These are phyloP conservation scores for Danielozyma ontarioensis DNA, from an alignment of 805 yeast species.

Conservation along the genomic window DNA sequence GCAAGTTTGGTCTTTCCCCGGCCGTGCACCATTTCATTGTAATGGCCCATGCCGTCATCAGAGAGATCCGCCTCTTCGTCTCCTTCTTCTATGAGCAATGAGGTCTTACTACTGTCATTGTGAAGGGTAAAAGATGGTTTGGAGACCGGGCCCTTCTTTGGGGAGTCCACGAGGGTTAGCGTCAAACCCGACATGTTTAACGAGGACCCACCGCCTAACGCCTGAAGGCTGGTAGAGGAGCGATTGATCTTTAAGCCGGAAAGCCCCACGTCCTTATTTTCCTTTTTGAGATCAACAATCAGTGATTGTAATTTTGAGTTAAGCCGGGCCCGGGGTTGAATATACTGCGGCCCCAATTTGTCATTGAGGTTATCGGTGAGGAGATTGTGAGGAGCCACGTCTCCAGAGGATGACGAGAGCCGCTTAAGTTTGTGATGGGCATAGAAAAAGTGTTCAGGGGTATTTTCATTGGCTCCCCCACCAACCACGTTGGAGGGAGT, in stretches of 20 bases:
- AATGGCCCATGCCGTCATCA: slow-evolving; percentile 18
- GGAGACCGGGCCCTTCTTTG: slow-evolving; percentile 1
- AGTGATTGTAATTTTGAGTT: slow-evolving; percentile 22
- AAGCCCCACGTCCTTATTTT: slow-evolving; percentile 23
- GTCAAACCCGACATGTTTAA: neutral
- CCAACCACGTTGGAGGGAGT: slow-evolving; percentile 16
- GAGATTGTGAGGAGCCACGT: neutral
- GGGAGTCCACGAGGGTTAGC: neutral
- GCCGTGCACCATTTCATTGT: slow-evolving; percentile 23
- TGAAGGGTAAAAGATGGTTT: slow-evolving; percentile 12
- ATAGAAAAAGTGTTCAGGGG: slow-evolving; percentile 53
- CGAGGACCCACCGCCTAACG: slow-evolving; percentile 7
- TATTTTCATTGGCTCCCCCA: slow-evolving; percentile 22
- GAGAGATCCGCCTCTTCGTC: slow-evolving; percentile 13
- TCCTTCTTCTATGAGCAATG: slow-evolving; percentile 27
- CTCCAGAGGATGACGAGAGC: slow-evolving; percentile 3
- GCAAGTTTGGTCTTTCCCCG: slow-evolving; percentile 35
- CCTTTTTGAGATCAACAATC: slow-evolving; percentile 30
- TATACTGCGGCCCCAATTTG: slow-evolving; percentile 25
- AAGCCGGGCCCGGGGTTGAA: slow-evolving; percentile 43
- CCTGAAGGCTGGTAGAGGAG: slow-evolving; percentile 19
- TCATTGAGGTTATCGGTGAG: slow-evolving; percentile 20
- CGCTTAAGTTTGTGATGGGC: slow-evolving; percentile 18
- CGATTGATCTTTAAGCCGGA: slow-evolving; percentile 33
- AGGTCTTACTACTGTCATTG: slow-evolving; percentile 22